Evolutionary conservation across 768 basidiomycete species (phyloP).

Genomic region (Russula dissimulans): DNA sequence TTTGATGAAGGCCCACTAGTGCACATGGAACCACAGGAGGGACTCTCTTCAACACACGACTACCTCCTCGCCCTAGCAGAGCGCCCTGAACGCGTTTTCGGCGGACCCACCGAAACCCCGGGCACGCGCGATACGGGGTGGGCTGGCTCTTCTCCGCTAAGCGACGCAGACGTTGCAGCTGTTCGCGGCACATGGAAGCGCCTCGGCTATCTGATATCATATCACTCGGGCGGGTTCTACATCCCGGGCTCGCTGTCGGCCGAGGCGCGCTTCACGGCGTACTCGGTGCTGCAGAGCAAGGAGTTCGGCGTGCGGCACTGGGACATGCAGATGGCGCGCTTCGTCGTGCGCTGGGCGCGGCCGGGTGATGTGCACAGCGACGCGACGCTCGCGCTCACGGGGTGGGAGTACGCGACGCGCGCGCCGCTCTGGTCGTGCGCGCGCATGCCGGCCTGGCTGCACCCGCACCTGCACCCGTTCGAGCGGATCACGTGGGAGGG

Average conservation of each 20-base stretch:
- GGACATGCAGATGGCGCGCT: constrained; percentile 28
- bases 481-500: constrained; percentile 23
- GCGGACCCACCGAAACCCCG: not conserved
- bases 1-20: constrained; percentile 25
- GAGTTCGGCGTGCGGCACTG: constrained; percentile 24
- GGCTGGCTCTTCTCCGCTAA: constrained; percentile 18
- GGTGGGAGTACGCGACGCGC: constrained; percentile 27
- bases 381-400: constrained; percentile 22
- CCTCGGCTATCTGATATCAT: constrained; percentile 21
- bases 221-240: constrained; percentile 27
- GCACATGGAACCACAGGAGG: constrained; percentile 22
- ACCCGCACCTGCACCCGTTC: constrained; percentile 17
- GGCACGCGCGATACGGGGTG: constrained; percentile 16
- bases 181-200: constrained; percentile 25
- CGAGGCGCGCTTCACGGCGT: constrained; percentile 22
- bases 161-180: constrained; percentile 20
- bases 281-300: constrained; percentile 21
- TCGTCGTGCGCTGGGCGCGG: constrained; percentile 22
- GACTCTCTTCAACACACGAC: constrained; percentile 22
- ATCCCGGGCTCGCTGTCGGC: constrained; percentile 23
- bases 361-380: constrained; percentile 15
- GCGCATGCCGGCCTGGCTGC: constrained; percentile 25
- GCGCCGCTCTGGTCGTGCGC: constrained; percentile 29
- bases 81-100: constrained; percentile 25
- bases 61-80: constrained; percentile 24